phyloP scores from a whole-genome alignment of 1,139 yeast genomes.

The Scheffersomyces parashehatae region DNA sequence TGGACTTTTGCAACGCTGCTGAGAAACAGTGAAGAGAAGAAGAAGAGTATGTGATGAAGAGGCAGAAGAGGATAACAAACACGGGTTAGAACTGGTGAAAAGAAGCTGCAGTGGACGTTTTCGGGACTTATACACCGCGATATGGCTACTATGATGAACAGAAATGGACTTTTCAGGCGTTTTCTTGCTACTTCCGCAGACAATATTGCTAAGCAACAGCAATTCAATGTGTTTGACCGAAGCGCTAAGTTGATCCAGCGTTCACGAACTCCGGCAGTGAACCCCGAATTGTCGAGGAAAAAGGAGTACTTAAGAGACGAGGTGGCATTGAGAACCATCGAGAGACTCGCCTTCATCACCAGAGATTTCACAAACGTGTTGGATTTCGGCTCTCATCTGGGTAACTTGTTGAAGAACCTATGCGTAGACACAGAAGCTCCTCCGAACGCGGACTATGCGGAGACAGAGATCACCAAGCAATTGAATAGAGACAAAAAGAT shows the following conservation, averaged over 20 bases:
- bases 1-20: too few relatives aligned
- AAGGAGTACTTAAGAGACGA: conserved; percentile 80
- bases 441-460: conserved; percentile 31
- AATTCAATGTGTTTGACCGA: conserved; percentile 67
- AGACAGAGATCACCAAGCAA: conserved; percentile 31
- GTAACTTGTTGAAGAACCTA: conserved; percentile 49
- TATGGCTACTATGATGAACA: conserved; percentile 1
- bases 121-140: background rate
- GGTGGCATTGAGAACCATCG: conserved; percentile 70
- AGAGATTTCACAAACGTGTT: conserved; percentile 60
- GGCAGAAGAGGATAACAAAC: too few relatives aligned
- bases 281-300: conserved; percentile 49
- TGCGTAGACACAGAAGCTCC: conserved; percentile 31
- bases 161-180: conserved; percentile 7
- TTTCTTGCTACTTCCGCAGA: conserved; percentile 26
- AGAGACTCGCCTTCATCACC: conserved; percentile 72
- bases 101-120: too few relatives aligned
- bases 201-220: conserved; percentile 21
- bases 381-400: conserved; percentile 77
- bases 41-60: too few relatives aligned
- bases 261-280: conserved; percentile 47
- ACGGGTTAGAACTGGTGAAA: too few relatives aligned
- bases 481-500: conserved; percentile 53
- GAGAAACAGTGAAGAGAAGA: too few relatives aligned
- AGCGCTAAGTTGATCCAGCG: conserved; percentile 60